phyloP scores from a whole-genome alignment of 2,329 filamentous ascomycete genomes.

The Aspergillus costaricaensis region DNA sequence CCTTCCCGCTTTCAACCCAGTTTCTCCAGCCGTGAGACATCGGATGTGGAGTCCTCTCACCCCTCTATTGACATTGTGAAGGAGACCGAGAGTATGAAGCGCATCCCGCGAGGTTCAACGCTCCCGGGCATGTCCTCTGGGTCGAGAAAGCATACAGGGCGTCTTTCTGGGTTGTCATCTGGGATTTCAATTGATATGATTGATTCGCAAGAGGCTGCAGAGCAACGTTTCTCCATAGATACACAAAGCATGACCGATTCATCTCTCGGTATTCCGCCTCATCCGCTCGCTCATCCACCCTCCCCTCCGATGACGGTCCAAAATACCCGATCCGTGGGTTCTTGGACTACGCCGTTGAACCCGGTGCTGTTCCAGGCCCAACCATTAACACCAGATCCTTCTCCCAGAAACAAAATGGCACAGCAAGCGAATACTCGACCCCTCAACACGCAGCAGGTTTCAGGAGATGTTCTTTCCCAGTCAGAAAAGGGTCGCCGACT shows the following conservation, averaged over 20 bases:
- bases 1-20: slow-evolving; percentile 30
- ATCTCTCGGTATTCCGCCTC: slow-evolving; percentile 44
- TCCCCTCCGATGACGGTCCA: slow-evolving; percentile 50
- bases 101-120: slow-evolving; percentile 48
- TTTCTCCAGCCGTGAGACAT: slow-evolving; percentile 29
- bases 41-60: slow-evolving; percentile 43
- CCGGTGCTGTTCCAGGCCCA: slow-evolving; percentile 37
- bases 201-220: slow-evolving; percentile 39
- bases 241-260: slow-evolving; percentile 39
- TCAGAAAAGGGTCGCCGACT: slow-evolving; percentile 32
- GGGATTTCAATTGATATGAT: slow-evolving; percentile 56
- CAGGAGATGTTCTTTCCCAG: slow-evolving; percentile 36
- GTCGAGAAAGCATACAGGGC: slow-evolving; percentile 50
- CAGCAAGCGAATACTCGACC: slow-evolving; percentile 21
- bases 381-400: slow-evolving; percentile 47
- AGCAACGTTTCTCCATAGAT: slow-evolving; percentile 35
- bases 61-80: slow-evolving; percentile 55
- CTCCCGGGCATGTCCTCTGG: slow-evolving; percentile 35
- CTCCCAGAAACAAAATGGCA: slow-evolving; percentile 33
- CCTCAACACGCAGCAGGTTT: slow-evolving; percentile 31
- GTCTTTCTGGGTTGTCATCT: slow-evolving; percentile 56
- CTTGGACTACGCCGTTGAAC: slow-evolving; percentile 34
- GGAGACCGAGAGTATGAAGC: slow-evolving; percentile 54
- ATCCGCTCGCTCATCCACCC: slow-evolving; percentile 50
- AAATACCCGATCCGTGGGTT: slow-evolving; percentile 37